These are phyloP conservation scores for Dothistroma pini DNA, from an alignment of 2,329 filamentous ascomycete genomes.

Conservation along the genomic window DNA sequence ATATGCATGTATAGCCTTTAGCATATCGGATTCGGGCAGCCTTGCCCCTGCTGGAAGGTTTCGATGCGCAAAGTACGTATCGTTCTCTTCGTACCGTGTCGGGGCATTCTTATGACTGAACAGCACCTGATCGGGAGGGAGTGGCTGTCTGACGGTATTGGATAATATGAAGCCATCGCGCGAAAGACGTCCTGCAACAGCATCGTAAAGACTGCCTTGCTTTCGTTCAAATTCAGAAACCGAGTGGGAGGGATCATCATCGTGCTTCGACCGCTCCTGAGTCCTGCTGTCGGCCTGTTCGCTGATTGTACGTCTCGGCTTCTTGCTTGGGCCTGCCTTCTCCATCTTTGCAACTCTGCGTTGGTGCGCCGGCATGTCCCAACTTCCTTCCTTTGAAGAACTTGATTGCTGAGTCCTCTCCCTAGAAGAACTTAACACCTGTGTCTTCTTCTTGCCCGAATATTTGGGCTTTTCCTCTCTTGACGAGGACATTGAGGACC, in stretches of 20 bases:
- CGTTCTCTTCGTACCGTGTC: constrained; percentile 64
- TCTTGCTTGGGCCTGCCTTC: constrained; percentile 1
- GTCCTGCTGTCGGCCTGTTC: neutral
- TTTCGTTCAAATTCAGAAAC: constrained; percentile 6
- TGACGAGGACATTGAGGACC: constrained; percentile 76
- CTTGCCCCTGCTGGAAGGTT: constrained; percentile 46
- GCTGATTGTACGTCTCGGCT: neutral
- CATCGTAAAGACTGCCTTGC: constrained; percentile 62
- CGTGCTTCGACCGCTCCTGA: neutral
- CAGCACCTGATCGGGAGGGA: constrained; percentile 68
- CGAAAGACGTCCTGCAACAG: constrained; percentile 58
- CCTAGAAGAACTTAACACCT: constrained; percentile 95
- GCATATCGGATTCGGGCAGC: constrained; percentile 65
- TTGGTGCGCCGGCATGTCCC: constrained; percentile 1
- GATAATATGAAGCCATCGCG: constrained; percentile 42
- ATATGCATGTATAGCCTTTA: constrained; percentile 67
- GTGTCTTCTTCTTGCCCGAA: constrained; percentile 85
- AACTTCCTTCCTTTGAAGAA: neutral
- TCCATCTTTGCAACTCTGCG: neutral
- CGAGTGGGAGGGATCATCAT: neutral
- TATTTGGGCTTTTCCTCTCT: constrained; percentile 86
- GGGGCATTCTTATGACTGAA: constrained; percentile 65
- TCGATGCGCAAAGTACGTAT: constrained; percentile 66
- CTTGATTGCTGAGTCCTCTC: neutral
- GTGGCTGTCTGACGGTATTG: constrained; percentile 34